Base-by-base conservation (phyloP, 306 rosid species). In the Hippophae rhamnoides region DNA sequence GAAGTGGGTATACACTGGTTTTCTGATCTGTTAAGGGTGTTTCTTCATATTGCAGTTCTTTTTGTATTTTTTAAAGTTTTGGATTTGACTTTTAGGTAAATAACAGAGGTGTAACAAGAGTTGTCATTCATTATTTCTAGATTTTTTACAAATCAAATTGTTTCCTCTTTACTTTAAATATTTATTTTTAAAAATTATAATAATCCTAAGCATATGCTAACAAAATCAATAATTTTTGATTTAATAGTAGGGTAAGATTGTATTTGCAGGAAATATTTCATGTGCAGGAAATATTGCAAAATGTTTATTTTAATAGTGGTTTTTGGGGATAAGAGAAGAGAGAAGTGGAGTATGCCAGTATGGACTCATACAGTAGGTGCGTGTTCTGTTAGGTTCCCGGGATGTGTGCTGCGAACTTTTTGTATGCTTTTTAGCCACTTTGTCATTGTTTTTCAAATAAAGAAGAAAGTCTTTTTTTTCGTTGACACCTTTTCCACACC, bases 51-150 rank as follows among this genome's bases (percentile, higher is more conserved):
- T 11, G 25, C 13, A 11, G 3, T 25, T 25, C 9, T 25, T 26
- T 25, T 12, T 8, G 31, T 13, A 3, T 49, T 49, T 49, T 49
- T 6, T 23, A 49, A 48, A 48, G n/a, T 49, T 49, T 14, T 69
- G 69, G 66, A 44, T 66, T 76, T 70, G 82, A 65, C 65, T 61
- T 58, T 62, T 65, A 74, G 72, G 56, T 1, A 67, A 72, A 60
- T 60, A 14, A 8, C 5, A 8, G 40, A 6, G 23, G 41, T 41
- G 23, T 43, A 13, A 18, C 23, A 18, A 18, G 31, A 1, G 64
- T 41, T 64, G 46, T 44, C 25, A 12, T 47, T 63, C 60, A 25
- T 23, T 18, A 18, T 18, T 18, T 18, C 23, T 18, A 18, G 23
- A 18, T 18, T 18, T 18, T 18, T 18, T 18, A 18, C 23, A 18